Evolutionary conservation across 495 filamentous ascomycete genomes (phyloP), one percentile per base, ranked within the genome.

Genomic region (Letharia lupina): DNA sequence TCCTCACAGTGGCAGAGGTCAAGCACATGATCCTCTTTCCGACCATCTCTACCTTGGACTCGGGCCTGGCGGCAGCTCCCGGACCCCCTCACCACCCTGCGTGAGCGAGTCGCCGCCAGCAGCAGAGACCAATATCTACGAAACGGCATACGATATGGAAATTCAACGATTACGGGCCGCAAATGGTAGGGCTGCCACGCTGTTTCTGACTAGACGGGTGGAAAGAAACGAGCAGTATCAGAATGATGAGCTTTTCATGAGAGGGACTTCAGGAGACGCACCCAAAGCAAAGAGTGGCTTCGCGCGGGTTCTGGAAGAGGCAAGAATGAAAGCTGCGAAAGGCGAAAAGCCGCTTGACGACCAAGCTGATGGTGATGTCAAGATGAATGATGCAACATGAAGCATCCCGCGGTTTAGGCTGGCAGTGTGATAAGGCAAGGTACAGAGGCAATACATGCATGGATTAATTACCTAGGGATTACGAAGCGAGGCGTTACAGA

Each of bases 51-150:
- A 86, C 72, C 83, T 98, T 23, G 85, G 85, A 63, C 89, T 97
- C 68, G 91, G 91, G 6, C 82, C 85, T 41, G 79, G 76, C 61
- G 69, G 54, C 48, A 71, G 58, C 42, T 71, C 68, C 40, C 65
- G 72, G 13, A 62, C 64, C 7, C 69, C 73, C 13, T 70, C 70
- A 37, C 70, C 71, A 7, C 65, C 81, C n/a, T 61, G 88, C 23
- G 86, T 97, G 50, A 89, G 89, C 62, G 91, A 96, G 71, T 92
- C 89, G 12, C 71, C 71, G 18, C 93, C 91, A 12, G 84, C 85
- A 2, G 87, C 85, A 11, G 90, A 93, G 56, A 88, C 90, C 68
- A 86, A 93, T 69, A 86, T 96, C 56, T 97, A 96, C 72, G 91
- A 96, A 68, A 85, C 82, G 0, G 93, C 93, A 6, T 98, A 96